Conservation (phyloP, 768 basidiomycete species). For the Suillus sp. region DNA sequence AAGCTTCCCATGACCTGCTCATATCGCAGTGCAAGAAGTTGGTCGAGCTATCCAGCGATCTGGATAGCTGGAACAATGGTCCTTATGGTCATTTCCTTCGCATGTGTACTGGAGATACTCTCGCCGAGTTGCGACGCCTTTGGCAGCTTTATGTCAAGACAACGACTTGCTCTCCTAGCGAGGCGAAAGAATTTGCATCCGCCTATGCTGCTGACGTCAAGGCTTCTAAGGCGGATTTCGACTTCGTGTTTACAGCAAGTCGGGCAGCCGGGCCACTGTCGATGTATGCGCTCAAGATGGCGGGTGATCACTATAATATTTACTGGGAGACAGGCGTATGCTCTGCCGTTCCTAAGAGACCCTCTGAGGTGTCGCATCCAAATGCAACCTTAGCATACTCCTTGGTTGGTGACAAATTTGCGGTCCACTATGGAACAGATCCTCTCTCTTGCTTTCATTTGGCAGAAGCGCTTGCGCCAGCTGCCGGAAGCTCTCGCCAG, state of each 20-base stretch:
- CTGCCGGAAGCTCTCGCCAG: background rate
- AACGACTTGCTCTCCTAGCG: slow-evolving; percentile 16
- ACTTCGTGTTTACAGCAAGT: slow-evolving; percentile 14
- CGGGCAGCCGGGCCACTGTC: slow-evolving; percentile 33
- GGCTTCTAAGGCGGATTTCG: slow-evolving; percentile 1
- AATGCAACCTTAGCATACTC: slow-evolving; percentile 37
- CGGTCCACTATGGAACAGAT: slow-evolving; percentile 34
- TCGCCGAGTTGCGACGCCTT: slow-evolving; percentile 24
- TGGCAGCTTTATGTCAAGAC: slow-evolving; percentile 25
- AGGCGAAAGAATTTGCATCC: slow-evolving; percentile 19
- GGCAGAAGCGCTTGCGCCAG: slow-evolving; percentile 27
- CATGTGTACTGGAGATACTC: slow-evolving; percentile 27
- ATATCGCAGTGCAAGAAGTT: slow-evolving; percentile 32
- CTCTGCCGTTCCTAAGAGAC: slow-evolving; percentile 25
- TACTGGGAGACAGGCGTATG: slow-evolving; percentile 32
- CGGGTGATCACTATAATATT: slow-evolving; percentile 24
- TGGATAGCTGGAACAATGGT: slow-evolving; percentile 28
- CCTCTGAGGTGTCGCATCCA: slow-evolving; percentile 19
- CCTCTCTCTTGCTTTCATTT: slow-evolving; percentile 35
- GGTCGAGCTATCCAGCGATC: slow-evolving; percentile 16
- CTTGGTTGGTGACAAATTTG: slow-evolving; percentile 21
- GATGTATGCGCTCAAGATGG: slow-evolving; percentile 12
- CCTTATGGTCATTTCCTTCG: slow-evolving; percentile 31
- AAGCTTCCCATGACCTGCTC: slow-evolving; percentile 26
- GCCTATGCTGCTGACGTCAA: slow-evolving; percentile 26